Evolutionary conservation across 257 asterid genomes (phyloP).

Genomic region (Primulina eburnea): DNA sequence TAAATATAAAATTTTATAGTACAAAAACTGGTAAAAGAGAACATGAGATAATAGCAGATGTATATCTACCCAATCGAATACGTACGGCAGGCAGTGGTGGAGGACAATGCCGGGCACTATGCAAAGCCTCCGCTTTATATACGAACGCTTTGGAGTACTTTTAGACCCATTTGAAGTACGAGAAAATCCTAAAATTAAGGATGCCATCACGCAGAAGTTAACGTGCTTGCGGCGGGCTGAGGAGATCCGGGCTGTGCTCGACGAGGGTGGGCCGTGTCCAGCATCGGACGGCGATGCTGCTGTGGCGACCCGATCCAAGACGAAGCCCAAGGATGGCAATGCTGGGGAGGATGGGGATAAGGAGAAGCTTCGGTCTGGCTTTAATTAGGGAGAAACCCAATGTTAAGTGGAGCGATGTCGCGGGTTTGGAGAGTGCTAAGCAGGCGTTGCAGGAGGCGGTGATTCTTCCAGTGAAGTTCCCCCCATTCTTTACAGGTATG

Average conservation of each 20-base stretch:
- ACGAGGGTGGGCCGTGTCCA: slow-evolving; percentile 54
- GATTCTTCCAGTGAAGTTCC: slow-evolving; percentile 92
- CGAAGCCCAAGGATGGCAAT: slow-evolving; percentile 51
- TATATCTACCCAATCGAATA: slow-evolving; percentile 42
- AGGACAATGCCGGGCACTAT: slow-evolving; percentile 69
- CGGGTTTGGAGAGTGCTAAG: slow-evolving; percentile 97
- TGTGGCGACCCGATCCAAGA: slow-evolving; percentile 56
- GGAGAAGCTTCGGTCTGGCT: slow-evolving; percentile 79
- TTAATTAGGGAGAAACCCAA: slow-evolving; percentile 91
- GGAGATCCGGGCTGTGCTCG: slow-evolving; percentile 69
- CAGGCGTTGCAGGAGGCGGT: slow-evolving; percentile 98
- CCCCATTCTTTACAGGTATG: slow-evolving; percentile 91
- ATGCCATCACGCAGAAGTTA: slow-evolving; percentile 14
- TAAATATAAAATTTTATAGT: no score
- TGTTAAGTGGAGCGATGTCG: slow-evolving; percentile 96
- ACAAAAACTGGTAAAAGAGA: slow-evolving; percentile 17
- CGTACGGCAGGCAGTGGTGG: slow-evolving; percentile 66
- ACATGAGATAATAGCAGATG: rapidly evolving
- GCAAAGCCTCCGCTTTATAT: slow-evolving; percentile 74
- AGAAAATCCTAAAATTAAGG: slow-evolving; percentile 73
- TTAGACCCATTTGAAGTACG: slow-evolving; percentile 68
- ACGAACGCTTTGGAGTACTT: slow-evolving; percentile 78
- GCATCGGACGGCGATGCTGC: slow-evolving; percentile 57
- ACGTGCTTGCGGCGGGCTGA: slow-evolving; percentile 61
- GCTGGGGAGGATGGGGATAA: slow-evolving; percentile 63